Evolutionary conservation across 805 yeast genomes (phyloP), one percentile per base, ranked within the genome.

Genomic region (Spathaspora hagerdaliae): DNA sequence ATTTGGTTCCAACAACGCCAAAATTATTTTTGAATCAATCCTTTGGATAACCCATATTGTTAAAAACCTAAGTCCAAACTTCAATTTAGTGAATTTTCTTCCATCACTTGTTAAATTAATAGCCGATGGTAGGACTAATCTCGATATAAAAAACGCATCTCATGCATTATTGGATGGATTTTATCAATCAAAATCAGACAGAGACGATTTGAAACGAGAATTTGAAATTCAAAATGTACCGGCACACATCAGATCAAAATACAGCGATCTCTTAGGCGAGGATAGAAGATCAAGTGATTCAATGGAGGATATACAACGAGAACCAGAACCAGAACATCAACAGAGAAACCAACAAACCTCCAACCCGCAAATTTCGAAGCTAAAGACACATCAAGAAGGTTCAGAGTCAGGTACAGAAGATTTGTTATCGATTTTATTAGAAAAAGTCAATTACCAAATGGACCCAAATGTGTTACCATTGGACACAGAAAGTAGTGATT

Each of bases 31-130:
- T 5, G 81, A 77, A 52, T 58, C 76, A 1, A 63, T 81, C 24
- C 57, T 56, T 8, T 71, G 81, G 69, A 54, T 81, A 3, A 59
- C 65, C 39, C 72, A 73, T 39, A 58, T 79, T 12, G 65, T 67
- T n/a, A 53, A 53, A 7, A 53, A 59, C 36, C 52, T 68, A 19
- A 65, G 64, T 45, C 68, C 61, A 10, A 61, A 63, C 41, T 64
- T 66, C 54, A 60, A 65, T 40, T 52, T 70, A 24, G 57, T 51
- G 27, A 44, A 50, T 6, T 67, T 64, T 41, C 46, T 68, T 12
- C 61, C 58, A 6, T 50, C 51, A 2, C 51, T 67, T 39, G 61
- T 62, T 2, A 36, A 39, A 6, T 38, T 57, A n/a, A 45, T 64
- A 14, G 29, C 48, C 24, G 44, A 48, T 33, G 27, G 37, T 37